Percentiles rank a stretch among this genome's conserved stretches.
Conservation (phyloP, 176 grass and related monocot genomes). For the Oryza longistaminata region DNA sequence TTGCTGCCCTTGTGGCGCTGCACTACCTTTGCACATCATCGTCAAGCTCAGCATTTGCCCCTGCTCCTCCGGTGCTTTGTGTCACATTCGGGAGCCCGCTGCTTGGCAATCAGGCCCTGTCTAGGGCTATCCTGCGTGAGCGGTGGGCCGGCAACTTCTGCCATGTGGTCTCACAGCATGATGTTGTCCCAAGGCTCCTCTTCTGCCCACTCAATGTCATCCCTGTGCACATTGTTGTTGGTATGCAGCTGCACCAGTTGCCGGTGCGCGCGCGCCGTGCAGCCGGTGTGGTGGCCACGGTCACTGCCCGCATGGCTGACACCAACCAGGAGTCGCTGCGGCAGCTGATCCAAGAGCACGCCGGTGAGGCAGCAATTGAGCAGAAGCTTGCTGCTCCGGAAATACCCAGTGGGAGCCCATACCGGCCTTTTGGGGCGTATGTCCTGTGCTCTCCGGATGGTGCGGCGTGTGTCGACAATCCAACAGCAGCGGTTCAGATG, state of each 20-base stretch:
- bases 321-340: slow-evolving; percentile 48
- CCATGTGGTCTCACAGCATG: slow-evolving; percentile 75
- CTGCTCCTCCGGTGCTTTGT: slow-evolving; percentile 59
- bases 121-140: slow-evolving; percentile 64
- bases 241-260: slow-evolving; percentile 60
- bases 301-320: neutral
- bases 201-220: slow-evolving; percentile 63
- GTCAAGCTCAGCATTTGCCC: slow-evolving; percentile 31
- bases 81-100: slow-evolving; percentile 79
- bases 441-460: slow-evolving; percentile 76
- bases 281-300: neutral
- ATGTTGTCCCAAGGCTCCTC: slow-evolving; percentile 74
- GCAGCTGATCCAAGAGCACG: slow-evolving; percentile 48
- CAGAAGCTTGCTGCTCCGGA: slow-evolving; percentile 42
- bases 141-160: slow-evolving; percentile 80
- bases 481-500: slow-evolving; percentile 55
- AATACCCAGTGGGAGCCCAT: slow-evolving; percentile 31
- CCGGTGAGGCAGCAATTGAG: slow-evolving; percentile 45
- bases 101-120: slow-evolving; percentile 74
- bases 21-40: slow-evolving; percentile 72
- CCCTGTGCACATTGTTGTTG: slow-evolving; percentile 29
- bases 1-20: slow-evolving; percentile 66
- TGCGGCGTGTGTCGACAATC: slow-evolving; percentile 62
- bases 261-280: slow-evolving; percentile 12
- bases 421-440: slow-evolving; percentile 72